Conservation (phyloP, 1,139 yeast genomes). For the Saccharomyces pastorianus region DNA sequence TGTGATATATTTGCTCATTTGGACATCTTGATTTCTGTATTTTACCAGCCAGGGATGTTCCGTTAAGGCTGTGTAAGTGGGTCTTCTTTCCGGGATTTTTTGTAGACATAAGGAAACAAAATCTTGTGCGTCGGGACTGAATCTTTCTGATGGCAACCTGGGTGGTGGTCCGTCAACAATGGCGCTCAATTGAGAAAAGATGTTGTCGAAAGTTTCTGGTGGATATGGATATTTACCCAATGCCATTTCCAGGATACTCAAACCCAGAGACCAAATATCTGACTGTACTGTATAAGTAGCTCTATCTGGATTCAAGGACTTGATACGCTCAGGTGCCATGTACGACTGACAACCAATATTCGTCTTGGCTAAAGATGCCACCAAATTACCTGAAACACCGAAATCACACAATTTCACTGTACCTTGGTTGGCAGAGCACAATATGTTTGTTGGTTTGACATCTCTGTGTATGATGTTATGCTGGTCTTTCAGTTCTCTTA, state of each 20-base stretch:
- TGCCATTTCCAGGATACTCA: conserved; percentile 82
- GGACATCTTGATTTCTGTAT: conserved; percentile 37
- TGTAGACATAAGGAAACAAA: conserved; percentile 76
- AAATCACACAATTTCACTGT: conserved; percentile 90
- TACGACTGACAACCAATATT: conserved; percentile 97
- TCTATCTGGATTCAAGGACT: conserved; percentile 54
- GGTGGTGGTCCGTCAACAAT: conserved; percentile 97
- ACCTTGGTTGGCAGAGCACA: conserved; percentile 69
- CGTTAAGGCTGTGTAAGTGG: conserved; percentile 65
- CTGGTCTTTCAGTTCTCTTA: conserved; percentile 73
- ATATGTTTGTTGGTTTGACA: conserved; percentile 68
- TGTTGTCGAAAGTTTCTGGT: conserved; percentile 82
- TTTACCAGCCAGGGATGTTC: conserved; percentile 75
- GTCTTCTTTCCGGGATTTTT: conserved; percentile 73
- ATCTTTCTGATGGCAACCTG: conserved; percentile 47
- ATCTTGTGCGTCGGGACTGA: conserved; percentile 64
- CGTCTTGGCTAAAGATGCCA: conserved; percentile 90
- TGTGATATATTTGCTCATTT: conserved; percentile 33
- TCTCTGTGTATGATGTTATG: conserved; percentile 61
- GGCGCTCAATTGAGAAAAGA: conserved; percentile 87
- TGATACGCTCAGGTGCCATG: conserved; percentile 98
- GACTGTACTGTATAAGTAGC: conserved; percentile 86
- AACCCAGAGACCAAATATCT: conserved; percentile 93
- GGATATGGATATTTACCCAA: conserved; percentile 93
- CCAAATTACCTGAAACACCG: conserved; percentile 93